Base-by-base conservation (phyloP, 805 yeast genomes). In the Blastobotrys attinorum region DNA sequence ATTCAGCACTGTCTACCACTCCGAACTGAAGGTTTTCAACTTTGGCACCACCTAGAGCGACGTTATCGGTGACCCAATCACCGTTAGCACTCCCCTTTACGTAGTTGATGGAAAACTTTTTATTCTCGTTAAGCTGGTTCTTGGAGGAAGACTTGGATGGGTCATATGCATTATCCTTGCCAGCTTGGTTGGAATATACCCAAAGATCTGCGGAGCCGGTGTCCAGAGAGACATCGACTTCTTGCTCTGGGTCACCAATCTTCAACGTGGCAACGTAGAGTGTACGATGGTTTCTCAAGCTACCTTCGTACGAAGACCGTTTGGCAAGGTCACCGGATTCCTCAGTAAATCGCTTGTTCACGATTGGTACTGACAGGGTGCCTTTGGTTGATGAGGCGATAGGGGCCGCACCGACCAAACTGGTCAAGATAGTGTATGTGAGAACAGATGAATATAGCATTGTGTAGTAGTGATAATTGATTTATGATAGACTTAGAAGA, bases 151-250 rank as follows among this genome's bases (percentile, higher is more conserved):
- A 55, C 18, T 36, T 23, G 23, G 5, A 10, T 11, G 51, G 42
- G 20, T 39, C 33, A 31, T 29, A 45, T n/a, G 39, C 16, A 31
- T 37, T 31, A n/a, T 39, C 39, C 21, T 22, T 27, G 3, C 34
- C 31, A 16, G 40, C 42, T 31, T 40, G 29, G 15, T 29, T 18
- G 17, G 53, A 25, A 40, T 47, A 65, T 21, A 80, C 73, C 82
- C 83, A 79, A 37, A 80, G 57, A 56, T 80, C 86, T 0, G 81
- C 70, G 0, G 86, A 79, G 2, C 87, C 88, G 1, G 87, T 81
- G 54, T 81, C 87, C 13, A 81, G 56, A 33, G 77, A 57, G 3
- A 79, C 76, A 2, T 64, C 66, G 4, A 80, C 65, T 8, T 64
- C 57, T 53, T 80, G 81, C 1, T 67, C 55, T 1, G 79, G 72